Percentiles rank a stretch among this genome's conserved stretches.
These are phyloP conservation scores for Mycocentrospora acerina DNA, from an alignment of 2,329 filamentous ascomycete genomes.

Conservation along the genomic window DNA sequence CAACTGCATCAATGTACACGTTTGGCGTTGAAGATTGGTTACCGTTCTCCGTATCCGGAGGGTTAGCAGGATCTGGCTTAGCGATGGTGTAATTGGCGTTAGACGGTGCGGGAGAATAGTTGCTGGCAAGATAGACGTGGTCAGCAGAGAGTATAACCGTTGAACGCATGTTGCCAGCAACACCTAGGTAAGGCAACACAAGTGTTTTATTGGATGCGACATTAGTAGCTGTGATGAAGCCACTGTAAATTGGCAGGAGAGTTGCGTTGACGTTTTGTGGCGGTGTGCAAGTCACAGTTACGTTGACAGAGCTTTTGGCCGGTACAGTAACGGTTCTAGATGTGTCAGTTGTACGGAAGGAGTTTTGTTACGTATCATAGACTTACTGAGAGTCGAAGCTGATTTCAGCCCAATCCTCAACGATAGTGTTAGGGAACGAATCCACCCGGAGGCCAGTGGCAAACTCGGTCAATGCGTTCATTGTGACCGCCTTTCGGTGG, in stretches of 20 bases:
- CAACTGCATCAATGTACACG: constrained; percentile 2
- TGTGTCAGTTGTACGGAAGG: constrained; percentile 5
- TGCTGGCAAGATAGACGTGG: constrained; percentile 12
- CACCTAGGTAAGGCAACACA: constrained; percentile 22
- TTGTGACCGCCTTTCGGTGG: constrained; percentile 18
- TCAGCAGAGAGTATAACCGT: constrained; percentile 5
- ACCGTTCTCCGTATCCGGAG: constrained; percentile 4
- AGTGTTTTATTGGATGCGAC: constrained; percentile 6
- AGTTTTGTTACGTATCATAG: too few species aligned
- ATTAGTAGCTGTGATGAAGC: constrained; percentile 15
- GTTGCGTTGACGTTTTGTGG: constrained; percentile 20
- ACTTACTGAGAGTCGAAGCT: constrained; percentile 9
- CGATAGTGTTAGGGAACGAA: constrained; percentile 9
- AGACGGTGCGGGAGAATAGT: constrained; percentile 6
- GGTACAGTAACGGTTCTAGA: constrained; percentile 21
- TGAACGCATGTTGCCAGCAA: constrained; percentile 17
- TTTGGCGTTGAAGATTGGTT: constrained; percentile 3
- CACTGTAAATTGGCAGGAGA: constrained; percentile 23
- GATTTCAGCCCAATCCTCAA: constrained; percentile 11
- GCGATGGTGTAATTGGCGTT: constrained; percentile 11
- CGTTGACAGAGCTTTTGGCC: constrained; percentile 11
- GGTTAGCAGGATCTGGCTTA: constrained; percentile 12
- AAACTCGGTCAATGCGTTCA: constrained; percentile 13
- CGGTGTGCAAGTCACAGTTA: constrained; percentile 19
- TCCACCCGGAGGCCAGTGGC: constrained; percentile 1